phyloP scores from a whole-genome alignment of 345 rosid genomes.

The Clarkia xantiana region DNA sequence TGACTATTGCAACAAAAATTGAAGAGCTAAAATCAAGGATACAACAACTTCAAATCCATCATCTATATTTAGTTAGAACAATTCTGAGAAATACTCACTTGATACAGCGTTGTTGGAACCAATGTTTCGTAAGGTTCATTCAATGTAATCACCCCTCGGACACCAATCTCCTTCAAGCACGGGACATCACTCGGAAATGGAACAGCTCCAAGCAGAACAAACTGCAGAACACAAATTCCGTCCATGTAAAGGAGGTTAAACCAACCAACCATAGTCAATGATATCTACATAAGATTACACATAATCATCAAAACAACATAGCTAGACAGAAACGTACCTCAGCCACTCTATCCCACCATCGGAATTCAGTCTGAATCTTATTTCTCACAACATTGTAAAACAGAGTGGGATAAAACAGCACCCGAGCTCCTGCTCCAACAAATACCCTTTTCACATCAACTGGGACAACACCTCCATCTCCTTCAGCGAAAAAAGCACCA shows the following conservation, averaged over 20 bases:
- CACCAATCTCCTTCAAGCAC: slow-evolving; percentile 54
- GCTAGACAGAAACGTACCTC: slow-evolving; percentile 34
- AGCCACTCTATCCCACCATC: slow-evolving; percentile 90
- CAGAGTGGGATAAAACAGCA: slow-evolving; percentile 80
- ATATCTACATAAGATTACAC: neutral
- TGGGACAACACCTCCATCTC: slow-evolving; percentile 12
- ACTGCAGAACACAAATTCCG: slow-evolving; percentile 18
- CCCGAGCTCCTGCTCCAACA: slow-evolving; percentile 90
- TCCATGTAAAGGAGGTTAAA: neutral
- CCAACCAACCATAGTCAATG: neutral
- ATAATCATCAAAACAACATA: neutral
- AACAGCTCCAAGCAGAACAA: slow-evolving; percentile 64
- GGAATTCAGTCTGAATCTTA: slow-evolving; percentile 66
- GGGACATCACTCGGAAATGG: slow-evolving; percentile 73
- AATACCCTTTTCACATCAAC: slow-evolving; percentile 48
- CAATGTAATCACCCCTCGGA: slow-evolving; percentile 58
- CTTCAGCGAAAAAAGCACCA: slow-evolving; percentile 10
- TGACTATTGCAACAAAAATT: no score
- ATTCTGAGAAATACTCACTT: slow-evolving; percentile 20
- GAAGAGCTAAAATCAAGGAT: no score
- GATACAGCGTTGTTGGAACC: slow-evolving; percentile 65
- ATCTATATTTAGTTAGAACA: neutral
- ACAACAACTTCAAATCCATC: no score
- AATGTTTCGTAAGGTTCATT: slow-evolving; percentile 74
- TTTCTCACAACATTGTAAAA: slow-evolving; percentile 85